A percentile compares a stretch with the other conserved stretches of the same genome.
Evolutionary conservation across 345 rosid species (phyloP).

Genomic region (Aurinia saxatilis): DNA sequence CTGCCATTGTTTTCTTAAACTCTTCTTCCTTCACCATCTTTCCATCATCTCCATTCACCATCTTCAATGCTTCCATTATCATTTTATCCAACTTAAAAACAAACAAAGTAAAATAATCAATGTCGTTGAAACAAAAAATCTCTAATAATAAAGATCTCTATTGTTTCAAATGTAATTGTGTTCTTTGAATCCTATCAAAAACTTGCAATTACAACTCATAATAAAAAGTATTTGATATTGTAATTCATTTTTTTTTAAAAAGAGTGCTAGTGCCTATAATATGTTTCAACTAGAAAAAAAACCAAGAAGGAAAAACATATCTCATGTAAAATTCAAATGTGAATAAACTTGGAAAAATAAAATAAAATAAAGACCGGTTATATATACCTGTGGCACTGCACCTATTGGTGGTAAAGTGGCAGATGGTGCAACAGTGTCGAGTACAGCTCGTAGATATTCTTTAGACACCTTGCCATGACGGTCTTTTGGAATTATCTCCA

Average conservation of each 20-base stretch:
- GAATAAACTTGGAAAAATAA: not conserved
- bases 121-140: not conserved
- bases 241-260: too few species aligned
- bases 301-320: too few species aligned
- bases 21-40: slow-evolving; percentile 77
- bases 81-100: slow-evolving; percentile 59
- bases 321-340: too few species aligned
- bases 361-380: not conserved
- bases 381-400: slow-evolving; percentile 65
- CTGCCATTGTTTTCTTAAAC: slow-evolving; percentile 63
- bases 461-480: slow-evolving; percentile 57
- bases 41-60: slow-evolving; percentile 66
- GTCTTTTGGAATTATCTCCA: slow-evolving; percentile 58
- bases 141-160: not conserved
- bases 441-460: slow-evolving; percentile 52
- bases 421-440: slow-evolving; percentile 64
- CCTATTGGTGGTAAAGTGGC: slow-evolving; percentile 86
- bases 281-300: too few species aligned
- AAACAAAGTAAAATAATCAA: not conserved
- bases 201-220: too few species aligned
- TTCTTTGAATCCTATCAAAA: too few species aligned
- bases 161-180: not conserved
- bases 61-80: slow-evolving; percentile 42
- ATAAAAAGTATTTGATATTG: too few species aligned
- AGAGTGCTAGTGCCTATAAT: too few species aligned